Conservation (phyloP, 116 monocot genomes). For the Dioscorea cayenensis region DNA sequence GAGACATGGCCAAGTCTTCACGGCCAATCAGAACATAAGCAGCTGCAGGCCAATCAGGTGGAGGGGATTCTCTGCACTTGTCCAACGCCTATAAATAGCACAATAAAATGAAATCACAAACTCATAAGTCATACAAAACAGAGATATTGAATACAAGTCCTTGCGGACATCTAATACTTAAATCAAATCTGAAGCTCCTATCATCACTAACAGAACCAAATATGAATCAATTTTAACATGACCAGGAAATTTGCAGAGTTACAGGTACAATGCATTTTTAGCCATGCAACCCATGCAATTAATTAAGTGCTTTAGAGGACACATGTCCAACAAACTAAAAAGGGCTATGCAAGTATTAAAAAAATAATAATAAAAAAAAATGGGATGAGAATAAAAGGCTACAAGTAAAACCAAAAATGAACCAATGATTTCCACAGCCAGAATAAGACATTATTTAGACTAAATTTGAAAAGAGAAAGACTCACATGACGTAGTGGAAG, state of each 20-base stretch:
- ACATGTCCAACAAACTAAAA: too few species aligned
- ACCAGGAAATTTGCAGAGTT: too few species aligned
- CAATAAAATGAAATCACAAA: background rate
- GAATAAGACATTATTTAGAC: background rate
- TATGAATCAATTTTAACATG: too few species aligned
- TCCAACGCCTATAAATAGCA: constrained; percentile 58
- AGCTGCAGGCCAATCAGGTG: constrained; percentile 79
- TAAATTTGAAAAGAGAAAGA: background rate
- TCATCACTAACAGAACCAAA: too few species aligned
- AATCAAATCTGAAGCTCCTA: too few species aligned
- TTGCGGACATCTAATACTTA: too few species aligned
- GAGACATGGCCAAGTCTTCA: constrained; percentile 78
- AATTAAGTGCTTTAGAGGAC: too few species aligned
- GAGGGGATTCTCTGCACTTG: constrained; percentile 85
- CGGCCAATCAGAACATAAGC: constrained; percentile 92
- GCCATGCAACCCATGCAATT: too few species aligned
- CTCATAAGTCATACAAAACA: background rate
- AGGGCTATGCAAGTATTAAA: too few species aligned
- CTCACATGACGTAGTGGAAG: constrained; percentile 92
- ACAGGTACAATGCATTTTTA: too few species aligned
- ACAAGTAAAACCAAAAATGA: background rate
- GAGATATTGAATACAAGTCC: background rate
- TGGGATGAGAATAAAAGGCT: background rate
- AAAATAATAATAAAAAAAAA: too few species aligned
- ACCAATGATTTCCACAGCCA: background rate